Percentiles rank a stretch among this genome's conserved stretches.
These are phyloP conservation scores for Notholithocarpus densiflorus DNA, from an alignment of 306 rosid species.

Conservation along the genomic window DNA sequence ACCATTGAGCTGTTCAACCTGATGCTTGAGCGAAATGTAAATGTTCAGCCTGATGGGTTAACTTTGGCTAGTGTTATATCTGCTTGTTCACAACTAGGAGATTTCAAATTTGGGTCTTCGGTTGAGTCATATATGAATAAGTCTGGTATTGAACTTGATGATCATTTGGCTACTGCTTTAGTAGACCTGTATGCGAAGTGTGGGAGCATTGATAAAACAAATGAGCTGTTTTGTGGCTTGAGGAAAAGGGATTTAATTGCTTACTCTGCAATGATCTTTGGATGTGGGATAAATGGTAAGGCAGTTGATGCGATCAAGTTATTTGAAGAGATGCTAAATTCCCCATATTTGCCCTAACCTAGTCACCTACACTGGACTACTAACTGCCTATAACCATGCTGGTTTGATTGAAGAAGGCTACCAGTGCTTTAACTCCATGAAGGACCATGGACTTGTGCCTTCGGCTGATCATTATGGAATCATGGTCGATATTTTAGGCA, in stretches of 20 bases:
- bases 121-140: constrained; percentile 47
- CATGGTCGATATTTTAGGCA: no score
- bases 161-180: constrained; percentile 70
- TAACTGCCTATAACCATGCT: constrained; percentile 67
- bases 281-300: constrained; percentile 70
- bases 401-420: constrained; percentile 71
- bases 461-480: constrained; percentile 59
- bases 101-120: constrained; percentile 45
- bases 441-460: constrained; percentile 44
- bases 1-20: constrained; percentile 58
- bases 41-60: constrained; percentile 57
- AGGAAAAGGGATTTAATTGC: constrained; percentile 63
- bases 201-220: constrained; percentile 60
- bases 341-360: constrained; percentile 49
- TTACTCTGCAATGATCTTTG: constrained; percentile 78
- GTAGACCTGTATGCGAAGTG: constrained; percentile 69
- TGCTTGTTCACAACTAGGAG: constrained; percentile 66
- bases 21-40: constrained; percentile 39
- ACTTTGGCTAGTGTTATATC: constrained; percentile 70
- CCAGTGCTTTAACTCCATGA: constrained; percentile 53
- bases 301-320: constrained; percentile 46
- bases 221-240: constrained; percentile 48
- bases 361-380: constrained; percentile 55
- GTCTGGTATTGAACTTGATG: constrained; percentile 59
- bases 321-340: constrained; percentile 55